phyloP scores from a whole-genome alignment of 352 stramenopile species.

The Pythium phragmiticola region DNA sequence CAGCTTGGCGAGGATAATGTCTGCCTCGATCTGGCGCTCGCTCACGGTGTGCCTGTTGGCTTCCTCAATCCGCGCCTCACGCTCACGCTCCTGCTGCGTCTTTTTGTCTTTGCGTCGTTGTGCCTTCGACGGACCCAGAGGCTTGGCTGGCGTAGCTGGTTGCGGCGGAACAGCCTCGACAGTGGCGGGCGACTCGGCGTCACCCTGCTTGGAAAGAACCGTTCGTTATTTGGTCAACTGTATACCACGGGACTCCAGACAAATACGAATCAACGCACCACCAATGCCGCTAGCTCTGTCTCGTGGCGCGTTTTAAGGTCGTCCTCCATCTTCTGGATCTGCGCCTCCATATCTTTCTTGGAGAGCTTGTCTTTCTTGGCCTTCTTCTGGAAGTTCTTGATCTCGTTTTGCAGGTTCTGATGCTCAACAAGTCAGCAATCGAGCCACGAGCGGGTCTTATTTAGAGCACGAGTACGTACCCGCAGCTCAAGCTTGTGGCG shows the following conservation, averaged over 20 bases:
- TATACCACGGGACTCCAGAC: too few relatives aligned
- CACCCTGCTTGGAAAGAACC: not conserved
- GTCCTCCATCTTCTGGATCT: slow-evolving; percentile 56
- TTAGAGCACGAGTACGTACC: slow-evolving; percentile 34
- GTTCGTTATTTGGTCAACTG: too few relatives aligned
- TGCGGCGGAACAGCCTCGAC: slow-evolving; percentile 7
- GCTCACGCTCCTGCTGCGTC: slow-evolving; percentile 71
- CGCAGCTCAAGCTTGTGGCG: slow-evolving; percentile 85
- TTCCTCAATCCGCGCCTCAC: slow-evolving; percentile 72
- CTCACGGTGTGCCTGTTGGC: slow-evolving; percentile 79
- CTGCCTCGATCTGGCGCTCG: slow-evolving; percentile 76
- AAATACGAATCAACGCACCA: slow-evolving; percentile 3
- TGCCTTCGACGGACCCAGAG: slow-evolving; percentile 56
- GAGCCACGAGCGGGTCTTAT: not conserved
- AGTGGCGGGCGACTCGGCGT: slow-evolving; percentile 7
- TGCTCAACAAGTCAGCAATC: not conserved
- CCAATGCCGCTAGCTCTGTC: slow-evolving; percentile 43
- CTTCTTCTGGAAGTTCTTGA: slow-evolving; percentile 84
- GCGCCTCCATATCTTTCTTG: slow-evolving; percentile 70
- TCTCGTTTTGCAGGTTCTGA: slow-evolving; percentile 74
- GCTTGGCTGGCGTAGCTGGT: slow-evolving; percentile 19
- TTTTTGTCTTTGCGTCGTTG: slow-evolving; percentile 77
- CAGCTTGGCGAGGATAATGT: slow-evolving; percentile 70
- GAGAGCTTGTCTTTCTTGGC: slow-evolving; percentile 79
- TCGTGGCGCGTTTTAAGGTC: slow-evolving; percentile 58